Base-by-base conservation (phyloP, 2,329 filamentous ascomycete species). In the Talaromyces marneffei region DNA sequence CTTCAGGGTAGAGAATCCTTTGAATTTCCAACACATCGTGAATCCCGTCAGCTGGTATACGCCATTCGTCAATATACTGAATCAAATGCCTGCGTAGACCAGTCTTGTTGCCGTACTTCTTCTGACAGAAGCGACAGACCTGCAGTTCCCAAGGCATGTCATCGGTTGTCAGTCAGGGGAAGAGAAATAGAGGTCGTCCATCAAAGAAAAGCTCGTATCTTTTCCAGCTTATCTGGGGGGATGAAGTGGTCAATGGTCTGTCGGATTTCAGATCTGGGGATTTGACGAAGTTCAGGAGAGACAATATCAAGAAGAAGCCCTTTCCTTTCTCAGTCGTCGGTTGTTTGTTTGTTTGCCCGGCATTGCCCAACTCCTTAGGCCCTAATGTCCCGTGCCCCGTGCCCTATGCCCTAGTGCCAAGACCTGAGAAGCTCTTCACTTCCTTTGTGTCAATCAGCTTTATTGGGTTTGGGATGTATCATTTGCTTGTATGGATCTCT, bases 11-110 rank as follows among this genome's bases (percentile, higher is more conserved):
- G 33, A 50, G 33, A 18, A 23, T 18, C n/a, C 33, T 29, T 16
- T 46, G 14, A n/a, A 65, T 67, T 23, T 61, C 20, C 54, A 65
- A 56, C 42, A 64, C 65, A 37, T 67, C 63, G 25, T 67, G 65
- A 16, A 64, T 12, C 2, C 65, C 65, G 44, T 67, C 65, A 27
- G 63, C 63, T 8, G 63, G 65, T 23, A 66, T 7, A 9, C 62
- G 62, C 59, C 42, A 61, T 39, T 23, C 12, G 12, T 48, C 57
- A 12, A 46, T 61, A 54, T 66, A 67, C 29, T 53, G 10, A 2
- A 7, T 16, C 16, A 66, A 42, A 42, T 67, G 65, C 0, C 62
- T 60, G 3, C 25, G 10, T 27, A 66, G 40, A 4, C 20, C 55
- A 16, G 14, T 55, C 57, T 63, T 64, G 52, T 62, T 63, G 27